These are phyloP conservation scores for Suillus americanus DNA, from an alignment of 768 basidiomycete genomes.

Conservation along the genomic window DNA sequence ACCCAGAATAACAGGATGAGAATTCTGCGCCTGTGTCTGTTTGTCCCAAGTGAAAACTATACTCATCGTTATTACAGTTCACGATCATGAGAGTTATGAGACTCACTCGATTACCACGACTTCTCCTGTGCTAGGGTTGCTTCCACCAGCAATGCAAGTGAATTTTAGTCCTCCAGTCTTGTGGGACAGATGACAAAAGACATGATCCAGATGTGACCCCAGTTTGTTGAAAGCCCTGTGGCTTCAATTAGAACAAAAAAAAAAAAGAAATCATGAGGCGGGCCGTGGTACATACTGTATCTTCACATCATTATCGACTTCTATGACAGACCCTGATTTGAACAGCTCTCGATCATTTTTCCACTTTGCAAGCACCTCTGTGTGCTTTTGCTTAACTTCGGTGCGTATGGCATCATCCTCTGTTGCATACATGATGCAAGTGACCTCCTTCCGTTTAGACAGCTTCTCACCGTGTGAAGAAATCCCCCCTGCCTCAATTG, in stretches of 20 bases:
- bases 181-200: neutral
- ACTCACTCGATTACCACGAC: neutral
- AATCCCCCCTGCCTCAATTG: neutral
- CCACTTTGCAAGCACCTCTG: neutral
- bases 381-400: neutral
- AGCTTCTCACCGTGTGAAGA: neutral
- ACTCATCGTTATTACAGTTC: neutral
- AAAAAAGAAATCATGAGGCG: too few relatives aligned
- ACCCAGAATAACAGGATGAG: too few relatives aligned
- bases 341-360: neutral
- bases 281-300: neutral
- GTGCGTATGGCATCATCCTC: neutral
- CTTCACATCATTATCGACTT: neutral
- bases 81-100: neutral
- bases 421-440: neutral
- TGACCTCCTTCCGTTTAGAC: neutral
- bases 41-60: neutral
- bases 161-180: neutral
- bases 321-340: neutral
- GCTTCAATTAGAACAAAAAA: neutral
- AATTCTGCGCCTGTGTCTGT: too few relatives aligned
- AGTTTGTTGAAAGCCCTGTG: neutral
- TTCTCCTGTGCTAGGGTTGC: neutral
- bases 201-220: neutral
- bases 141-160: neutral